These are phyloP conservation scores for Trametes hirsuta DNA, from an alignment of 1,284 basidiomycete species.

Conservation along the genomic window DNA sequence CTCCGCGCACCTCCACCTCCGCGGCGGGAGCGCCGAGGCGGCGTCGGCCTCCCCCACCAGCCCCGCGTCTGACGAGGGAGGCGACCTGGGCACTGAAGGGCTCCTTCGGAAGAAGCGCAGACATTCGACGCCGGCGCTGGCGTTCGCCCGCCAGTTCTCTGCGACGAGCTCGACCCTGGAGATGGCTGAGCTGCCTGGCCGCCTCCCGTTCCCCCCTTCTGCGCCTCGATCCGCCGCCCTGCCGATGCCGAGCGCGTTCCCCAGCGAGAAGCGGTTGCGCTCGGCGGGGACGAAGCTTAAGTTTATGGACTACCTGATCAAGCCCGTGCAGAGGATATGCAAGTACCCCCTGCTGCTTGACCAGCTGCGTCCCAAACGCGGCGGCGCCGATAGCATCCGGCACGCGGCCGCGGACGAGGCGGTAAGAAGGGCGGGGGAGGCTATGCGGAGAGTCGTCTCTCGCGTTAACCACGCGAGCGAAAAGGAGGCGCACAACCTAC, in stretches of 20 bases:
- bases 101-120: constrained; percentile 21
- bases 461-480: constrained; percentile 55
- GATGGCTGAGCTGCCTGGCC: constrained; percentile 1
- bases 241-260: constrained; percentile 4
- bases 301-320: constrained; percentile 85
- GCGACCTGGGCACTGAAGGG: background rate
- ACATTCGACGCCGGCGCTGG: constrained; percentile 25
- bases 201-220: constrained; percentile 16
- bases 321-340: constrained; percentile 88
- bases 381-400: constrained; percentile 31
- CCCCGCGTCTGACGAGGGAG: constrained; percentile 13
- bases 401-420: constrained; percentile 6
- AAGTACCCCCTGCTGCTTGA: constrained; percentile 89
- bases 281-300: constrained; percentile 48
- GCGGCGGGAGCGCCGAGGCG: constrained; percentile 2
- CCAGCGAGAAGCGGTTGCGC: constrained; percentile 20
- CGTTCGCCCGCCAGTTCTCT: constrained; percentile 12
- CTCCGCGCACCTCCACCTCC: constrained; percentile 5
- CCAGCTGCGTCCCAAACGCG: constrained; percentile 56
- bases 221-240: constrained; percentile 5
- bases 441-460: constrained; percentile 64
- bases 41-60: constrained; percentile 4
- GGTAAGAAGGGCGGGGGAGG: constrained; percentile 46
- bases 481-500: constrained; percentile 57
- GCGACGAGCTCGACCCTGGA: background rate